Base-by-base conservation (phyloP, 2,329 filamentous ascomycete species). In the Raffaelea albimanens region DNA sequence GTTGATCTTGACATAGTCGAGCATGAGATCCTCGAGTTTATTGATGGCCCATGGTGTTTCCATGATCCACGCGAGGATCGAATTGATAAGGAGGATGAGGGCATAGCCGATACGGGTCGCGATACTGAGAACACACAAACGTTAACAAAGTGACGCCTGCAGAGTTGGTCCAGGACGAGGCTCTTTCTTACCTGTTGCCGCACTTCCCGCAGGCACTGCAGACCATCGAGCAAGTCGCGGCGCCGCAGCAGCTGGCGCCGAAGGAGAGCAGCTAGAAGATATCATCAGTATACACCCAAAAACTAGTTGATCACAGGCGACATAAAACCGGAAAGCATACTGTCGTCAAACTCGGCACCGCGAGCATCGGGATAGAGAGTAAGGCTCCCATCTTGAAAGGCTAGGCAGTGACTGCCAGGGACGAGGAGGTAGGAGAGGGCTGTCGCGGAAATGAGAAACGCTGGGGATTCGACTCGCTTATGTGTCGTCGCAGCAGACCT, bases 41-140 rank as follows among this genome's bases (percentile, higher is more conserved):
- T 95, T 87, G 62, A 98, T 87, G 31, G 93, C 93, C 93, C 93
- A 98, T 46, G 89, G 87, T 20, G 93, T 98, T 69, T 98, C 88
- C 88, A 97, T 95, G 57, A 98, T 87, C 93, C 93, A 98, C 33
- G 93, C 91, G 45, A 97, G 65, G 55, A 97, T 95, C 50, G 91
- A 96, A 75, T 98, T 98, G 67, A 97, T 70, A 56, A 98, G 82
- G 47, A 98, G 85, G 53, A 98, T 84, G 60, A 97, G 80, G 54
- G 93, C 90, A 64, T 95, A 96, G 61, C 87, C 91, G 69, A 97
- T 94, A 72, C 93, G 87, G 56, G 93, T 98, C 48, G 90, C 90
- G 69, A 97, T 90, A 69, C 89, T 94, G 57, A 31, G 14, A 21
- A 40, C 31, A 18, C 38, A 36, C 45, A 55, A 57, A 40, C 60